Evolutionary conservation across 2,329 filamentous ascomycete species (phyloP).

Genomic region (Diaporthe ampelina): DNA sequence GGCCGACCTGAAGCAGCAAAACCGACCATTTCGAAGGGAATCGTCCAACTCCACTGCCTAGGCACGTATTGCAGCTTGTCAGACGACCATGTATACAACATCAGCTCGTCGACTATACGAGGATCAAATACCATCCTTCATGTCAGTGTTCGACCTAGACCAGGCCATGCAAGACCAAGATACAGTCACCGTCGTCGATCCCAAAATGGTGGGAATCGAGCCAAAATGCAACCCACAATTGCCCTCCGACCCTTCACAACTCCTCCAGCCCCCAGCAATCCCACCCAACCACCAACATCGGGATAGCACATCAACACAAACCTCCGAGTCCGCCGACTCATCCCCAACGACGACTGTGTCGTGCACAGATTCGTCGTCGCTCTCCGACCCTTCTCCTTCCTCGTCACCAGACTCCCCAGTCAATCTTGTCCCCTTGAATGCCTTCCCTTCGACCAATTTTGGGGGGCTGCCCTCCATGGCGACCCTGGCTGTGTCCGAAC

Average conservation of each 20-base stretch:
- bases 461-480: constrained; percentile 61
- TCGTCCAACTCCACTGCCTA: constrained; percentile 31
- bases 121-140: constrained; percentile 81
- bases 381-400: constrained; percentile 91
- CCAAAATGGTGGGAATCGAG: constrained; percentile 65
- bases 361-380: constrained; percentile 89
- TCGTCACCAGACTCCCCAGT: constrained; percentile 93
- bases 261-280: constrained; percentile 54
- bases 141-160: constrained; percentile 81
- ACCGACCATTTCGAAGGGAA: constrained; percentile 8
- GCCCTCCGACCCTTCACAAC: constrained; percentile 49
- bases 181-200: constrained; percentile 67
- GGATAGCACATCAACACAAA: constrained; percentile 83
- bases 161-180: constrained; percentile 64
- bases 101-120: constrained; percentile 73
- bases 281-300: constrained; percentile 77
- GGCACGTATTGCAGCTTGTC: constrained; percentile 20
- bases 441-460: constrained; percentile 75
- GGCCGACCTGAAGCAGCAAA: constrained; percentile 20
- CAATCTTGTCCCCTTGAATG: constrained; percentile 78
- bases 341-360: constrained; percentile 96
- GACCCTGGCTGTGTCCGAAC: constrained; percentile 61
- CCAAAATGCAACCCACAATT: constrained; percentile 54
- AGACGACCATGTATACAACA: constrained; percentile 71
- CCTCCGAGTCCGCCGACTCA: constrained; percentile 89